Conservation (phyloP, 805 yeast species). For the Sugiyamaella americana region DNA sequence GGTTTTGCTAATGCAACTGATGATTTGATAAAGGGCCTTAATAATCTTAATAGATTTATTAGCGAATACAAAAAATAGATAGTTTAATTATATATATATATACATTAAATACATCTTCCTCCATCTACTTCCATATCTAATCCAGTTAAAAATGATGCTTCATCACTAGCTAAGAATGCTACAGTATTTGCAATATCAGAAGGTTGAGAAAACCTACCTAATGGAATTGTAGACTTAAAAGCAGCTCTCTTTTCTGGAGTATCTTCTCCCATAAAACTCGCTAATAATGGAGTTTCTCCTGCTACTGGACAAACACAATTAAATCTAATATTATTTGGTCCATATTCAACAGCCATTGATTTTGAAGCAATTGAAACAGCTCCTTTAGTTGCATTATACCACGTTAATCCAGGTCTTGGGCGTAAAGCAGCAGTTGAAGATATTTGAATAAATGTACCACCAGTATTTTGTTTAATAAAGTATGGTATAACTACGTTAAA, state of each 20-base stretch:
- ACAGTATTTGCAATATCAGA: conserved; percentile 35
- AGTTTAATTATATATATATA: too few relatives aligned
- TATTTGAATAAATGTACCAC: conserved; percentile 38
- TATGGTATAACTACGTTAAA: conserved; percentile 30
- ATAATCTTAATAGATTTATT: conserved; percentile 17
- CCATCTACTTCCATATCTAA: conserved; percentile 35
- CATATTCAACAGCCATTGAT: conserved; percentile 36
- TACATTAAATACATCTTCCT: background rate
- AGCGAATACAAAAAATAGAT: background rate
- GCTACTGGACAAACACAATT: conserved; percentile 39
- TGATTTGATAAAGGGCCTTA: conserved; percentile 35
- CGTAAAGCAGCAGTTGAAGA: conserved; percentile 34
- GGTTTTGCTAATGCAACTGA: conserved; percentile 43
- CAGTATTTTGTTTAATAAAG: conserved; percentile 18
- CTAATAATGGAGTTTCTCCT: conserved; percentile 38
- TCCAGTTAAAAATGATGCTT: conserved; percentile 36
- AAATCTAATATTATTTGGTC: conserved; percentile 34
- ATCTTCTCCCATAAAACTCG: conserved; percentile 26
- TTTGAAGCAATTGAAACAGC: conserved; percentile 37
- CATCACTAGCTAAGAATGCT: conserved; percentile 34
- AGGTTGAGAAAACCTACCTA: conserved; percentile 34
- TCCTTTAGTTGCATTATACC: conserved; percentile 35
- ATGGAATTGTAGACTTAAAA: conserved; percentile 28
- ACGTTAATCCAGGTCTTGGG: conserved; percentile 31
- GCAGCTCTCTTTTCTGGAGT: conserved; percentile 27